Percentiles rank a stretch among this genome's conserved stretches.
Conservation (phyloP, 176 grass and related monocot species). For the maize (Zea mays) region DNA sequence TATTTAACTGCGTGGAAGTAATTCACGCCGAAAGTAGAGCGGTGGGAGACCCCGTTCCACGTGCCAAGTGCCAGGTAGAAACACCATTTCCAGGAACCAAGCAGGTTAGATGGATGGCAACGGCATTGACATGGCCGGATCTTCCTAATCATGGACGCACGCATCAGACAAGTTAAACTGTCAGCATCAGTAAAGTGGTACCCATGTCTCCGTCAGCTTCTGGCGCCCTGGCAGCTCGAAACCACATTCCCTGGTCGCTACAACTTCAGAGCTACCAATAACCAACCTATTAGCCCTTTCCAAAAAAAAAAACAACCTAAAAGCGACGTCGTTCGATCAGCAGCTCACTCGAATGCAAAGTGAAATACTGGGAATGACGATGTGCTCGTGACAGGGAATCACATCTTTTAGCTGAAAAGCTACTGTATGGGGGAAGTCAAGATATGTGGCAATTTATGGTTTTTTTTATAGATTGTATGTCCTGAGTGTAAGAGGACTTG, state of each 20-base stretch:
- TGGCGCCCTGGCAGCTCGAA: not conserved
- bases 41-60: too few relatives aligned
- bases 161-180: not conserved
- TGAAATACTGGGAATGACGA: not conserved
- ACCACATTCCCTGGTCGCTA: slow-evolving; percentile 40
- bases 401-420: too few relatives aligned
- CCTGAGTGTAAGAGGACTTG: too few relatives aligned
- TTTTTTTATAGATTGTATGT: too few relatives aligned
- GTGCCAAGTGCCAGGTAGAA: not conserved
- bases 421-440: too few relatives aligned
- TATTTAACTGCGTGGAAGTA: too few relatives aligned
- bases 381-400: too few relatives aligned
- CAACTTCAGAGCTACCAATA: slow-evolving; percentile 50
- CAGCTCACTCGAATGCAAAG: not conserved
- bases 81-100: not conserved
- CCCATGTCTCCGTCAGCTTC: not conserved
- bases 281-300: not conserved
- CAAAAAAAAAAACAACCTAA: too few relatives aligned
- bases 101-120: not conserved
- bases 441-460: too few relatives aligned
- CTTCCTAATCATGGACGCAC: not conserved
- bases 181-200: not conserved
- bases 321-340: not conserved
- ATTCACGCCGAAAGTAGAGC: too few relatives aligned
- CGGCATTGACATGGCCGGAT: not conserved